phyloP scores from a whole-genome alignment of 169 alveolate genomes.

The Cryptosporidium tyzzeri region DNA sequence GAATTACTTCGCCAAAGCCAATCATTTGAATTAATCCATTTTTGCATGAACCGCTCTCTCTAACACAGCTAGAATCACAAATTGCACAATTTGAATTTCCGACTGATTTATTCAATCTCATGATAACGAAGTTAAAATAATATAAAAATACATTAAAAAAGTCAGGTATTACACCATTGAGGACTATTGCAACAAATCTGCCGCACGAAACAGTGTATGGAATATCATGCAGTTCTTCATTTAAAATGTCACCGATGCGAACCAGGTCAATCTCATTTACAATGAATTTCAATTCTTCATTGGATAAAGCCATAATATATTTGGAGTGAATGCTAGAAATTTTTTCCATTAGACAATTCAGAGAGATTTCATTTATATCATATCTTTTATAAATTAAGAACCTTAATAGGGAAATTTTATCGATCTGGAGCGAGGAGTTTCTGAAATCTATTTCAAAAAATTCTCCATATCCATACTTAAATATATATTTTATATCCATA shows the following conservation, averaged over 20 bases:
- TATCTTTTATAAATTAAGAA: neutral
- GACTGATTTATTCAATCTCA: neutral
- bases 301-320: neutral
- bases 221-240: neutral
- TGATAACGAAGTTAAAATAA: neutral
- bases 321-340: neutral
- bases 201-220: slow-evolving; percentile 1
- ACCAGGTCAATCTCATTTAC: slow-evolving; percentile 24
- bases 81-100: neutral
- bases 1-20: slow-evolving; percentile 12
- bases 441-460: slow-evolving; percentile 1
- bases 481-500: neutral
- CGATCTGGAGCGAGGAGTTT: neutral
- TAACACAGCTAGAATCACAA: too few species aligned
- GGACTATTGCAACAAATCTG: slow-evolving; percentile 4
- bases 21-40: neutral
- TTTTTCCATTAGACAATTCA: neutral
- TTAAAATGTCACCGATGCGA: slow-evolving; percentile 2
- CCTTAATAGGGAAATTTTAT: slow-evolving; percentile 6
- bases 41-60: neutral
- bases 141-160: slow-evolving; percentile 14
- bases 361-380: neutral
- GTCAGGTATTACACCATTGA: neutral
- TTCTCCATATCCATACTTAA: neutral
- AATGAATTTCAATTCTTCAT: neutral